These are phyloP conservation scores for Opeltia flavorubescens DNA, from an alignment of 495 filamentous ascomycete species.

Conservation along the genomic window DNA sequence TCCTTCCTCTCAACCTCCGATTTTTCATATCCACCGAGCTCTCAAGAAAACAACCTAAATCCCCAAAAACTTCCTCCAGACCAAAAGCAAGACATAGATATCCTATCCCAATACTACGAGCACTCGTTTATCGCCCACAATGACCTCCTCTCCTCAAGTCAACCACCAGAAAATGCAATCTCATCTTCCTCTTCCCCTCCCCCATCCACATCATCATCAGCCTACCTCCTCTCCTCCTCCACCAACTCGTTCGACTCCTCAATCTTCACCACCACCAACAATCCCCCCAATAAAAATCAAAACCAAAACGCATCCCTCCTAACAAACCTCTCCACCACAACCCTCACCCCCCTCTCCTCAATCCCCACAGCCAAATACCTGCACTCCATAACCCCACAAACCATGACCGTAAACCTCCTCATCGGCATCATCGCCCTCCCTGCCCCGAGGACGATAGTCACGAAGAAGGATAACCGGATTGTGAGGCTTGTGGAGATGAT, in stretches of 20 bases:
- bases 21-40: conserved; percentile 3
- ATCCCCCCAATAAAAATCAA: background rate
- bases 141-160: conserved; percentile 36
- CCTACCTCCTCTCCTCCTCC: conserved; percentile 7
- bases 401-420: conserved; percentile 64
- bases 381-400: conserved; percentile 57
- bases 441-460: conserved; percentile 44
- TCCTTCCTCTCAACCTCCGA: conserved; percentile 9
- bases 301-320: background rate
- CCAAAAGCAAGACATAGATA: too few species aligned
- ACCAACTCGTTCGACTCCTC: conserved; percentile 3
- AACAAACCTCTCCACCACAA: background rate
- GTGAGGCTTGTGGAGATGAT: conserved; percentile 61
- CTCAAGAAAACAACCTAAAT: background rate
- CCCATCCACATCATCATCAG: background rate
- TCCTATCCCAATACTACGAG: conserved; percentile 52
- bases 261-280: background rate
- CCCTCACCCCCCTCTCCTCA: conserved; percentile 49
- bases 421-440: conserved; percentile 63
- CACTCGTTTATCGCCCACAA: conserved; percentile 57
- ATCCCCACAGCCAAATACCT: conserved; percentile 60
- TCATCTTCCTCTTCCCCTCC: background rate
- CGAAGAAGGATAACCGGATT: conserved; percentile 21
- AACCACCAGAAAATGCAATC: too few species aligned
- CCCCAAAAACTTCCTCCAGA: too few species aligned